Conservation (phyloP, 768 basidiomycete genomes). For the Naganishia onofrii region DNA sequence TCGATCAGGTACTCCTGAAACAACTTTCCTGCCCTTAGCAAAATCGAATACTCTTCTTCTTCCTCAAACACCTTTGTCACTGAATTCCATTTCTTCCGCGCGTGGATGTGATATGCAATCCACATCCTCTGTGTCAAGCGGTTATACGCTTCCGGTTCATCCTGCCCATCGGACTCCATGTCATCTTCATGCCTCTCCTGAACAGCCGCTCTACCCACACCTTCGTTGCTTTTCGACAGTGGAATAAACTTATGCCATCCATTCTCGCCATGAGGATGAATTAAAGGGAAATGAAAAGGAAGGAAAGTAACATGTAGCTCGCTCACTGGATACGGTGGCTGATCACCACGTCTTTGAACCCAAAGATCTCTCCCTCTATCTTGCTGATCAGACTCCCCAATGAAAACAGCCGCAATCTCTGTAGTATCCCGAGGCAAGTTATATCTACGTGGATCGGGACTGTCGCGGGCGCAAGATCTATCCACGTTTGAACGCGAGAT, state of each 20-base stretch:
- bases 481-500: no score
- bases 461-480: no score
- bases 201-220: constrained; percentile 41
- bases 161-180: constrained; percentile 8
- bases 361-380: not conserved
- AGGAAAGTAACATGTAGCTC: constrained; percentile 53
- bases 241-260: constrained; percentile 6
- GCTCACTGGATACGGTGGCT: constrained; percentile 46
- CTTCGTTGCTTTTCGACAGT: not conserved
- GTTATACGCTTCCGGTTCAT: not conserved
- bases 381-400: constrained; percentile 54
- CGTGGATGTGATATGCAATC: constrained; percentile 50
- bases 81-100: constrained; percentile 27
- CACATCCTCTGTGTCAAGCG: constrained; percentile 8
- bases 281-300: constrained; percentile 56
- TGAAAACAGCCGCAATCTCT: constrained; percentile 57
- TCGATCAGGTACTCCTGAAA: constrained; percentile 58
- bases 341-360: constrained; percentile 34
- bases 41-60: not conserved
- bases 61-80: constrained; percentile 22
- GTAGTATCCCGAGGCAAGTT: constrained; percentile 55
- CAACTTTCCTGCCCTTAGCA: constrained; percentile 54
- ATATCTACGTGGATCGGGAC: constrained; percentile 53
- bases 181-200: constrained; percentile 52
- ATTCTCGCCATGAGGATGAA: constrained; percentile 51